Evolutionary conservation across 2,329 filamentous ascomycete genomes (phyloP).

Genomic region (Elsinoe arachidis): DNA sequence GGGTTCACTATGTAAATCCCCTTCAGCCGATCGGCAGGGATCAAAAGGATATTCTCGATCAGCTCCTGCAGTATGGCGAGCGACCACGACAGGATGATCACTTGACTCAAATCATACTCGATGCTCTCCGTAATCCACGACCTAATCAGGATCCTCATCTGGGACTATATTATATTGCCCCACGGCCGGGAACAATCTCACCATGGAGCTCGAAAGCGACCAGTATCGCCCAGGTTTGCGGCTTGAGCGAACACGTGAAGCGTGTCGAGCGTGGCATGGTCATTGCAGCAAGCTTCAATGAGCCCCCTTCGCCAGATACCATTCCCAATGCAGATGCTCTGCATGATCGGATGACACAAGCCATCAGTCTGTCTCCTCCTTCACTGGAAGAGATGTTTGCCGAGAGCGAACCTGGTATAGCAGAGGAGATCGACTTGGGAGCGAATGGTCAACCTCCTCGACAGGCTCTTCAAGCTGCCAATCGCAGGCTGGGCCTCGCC

Average conservation of each 20-base stretch:
- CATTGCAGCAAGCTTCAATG: constrained; percentile 56
- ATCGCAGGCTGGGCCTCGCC: constrained; percentile 73
- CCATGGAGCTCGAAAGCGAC: constrained; percentile 98
- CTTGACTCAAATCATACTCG: constrained; percentile 36
- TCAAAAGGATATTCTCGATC: constrained; percentile 46
- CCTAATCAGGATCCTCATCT: constrained; percentile 41
- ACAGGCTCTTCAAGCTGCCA: constrained; percentile 70
- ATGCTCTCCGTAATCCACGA: constrained; percentile 42
- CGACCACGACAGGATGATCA: constrained; percentile 38
- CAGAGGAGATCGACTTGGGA: constrained; percentile 32
- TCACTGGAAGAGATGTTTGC: constrained; percentile 70
- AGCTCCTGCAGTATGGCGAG: constrained; percentile 53
- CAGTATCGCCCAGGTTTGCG: constrained; percentile 86
- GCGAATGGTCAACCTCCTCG: constrained; percentile 56
- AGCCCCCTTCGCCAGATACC: constrained; percentile 39
- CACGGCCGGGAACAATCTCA: constrained; percentile 73
- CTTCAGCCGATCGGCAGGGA: constrained; percentile 32
- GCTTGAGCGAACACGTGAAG: constrained; percentile 59
- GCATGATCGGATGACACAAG: constrained; percentile 94
- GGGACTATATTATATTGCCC: constrained; percentile 62
- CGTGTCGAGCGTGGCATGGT: constrained; percentile 82
- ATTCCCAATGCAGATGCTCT: constrained; percentile 60
- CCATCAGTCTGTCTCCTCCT: constrained; percentile 57
- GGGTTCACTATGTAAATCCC: constrained; percentile 44
- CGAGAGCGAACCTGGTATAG: constrained; percentile 47